A percentile compares a stretch with the other conserved stretches of the same genome.
These are phyloP conservation scores for Klebsormidium nitens DNA, from an alignment of 139 green algal species.

Conservation along the genomic window DNA sequence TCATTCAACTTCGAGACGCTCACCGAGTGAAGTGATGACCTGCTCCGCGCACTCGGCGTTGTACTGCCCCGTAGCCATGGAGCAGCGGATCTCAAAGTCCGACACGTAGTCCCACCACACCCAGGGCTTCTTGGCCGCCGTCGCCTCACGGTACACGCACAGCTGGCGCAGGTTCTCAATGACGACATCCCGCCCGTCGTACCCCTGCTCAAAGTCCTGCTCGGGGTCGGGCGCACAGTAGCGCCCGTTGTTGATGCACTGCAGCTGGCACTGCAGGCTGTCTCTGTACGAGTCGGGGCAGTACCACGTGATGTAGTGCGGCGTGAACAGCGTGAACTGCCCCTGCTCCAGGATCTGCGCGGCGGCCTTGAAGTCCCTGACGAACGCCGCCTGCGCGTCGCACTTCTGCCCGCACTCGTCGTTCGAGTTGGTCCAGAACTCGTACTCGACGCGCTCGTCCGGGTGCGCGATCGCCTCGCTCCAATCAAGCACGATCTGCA, in stretches of 20 bases:
- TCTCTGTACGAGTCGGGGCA: slow-evolving; percentile 54
- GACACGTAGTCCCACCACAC: slow-evolving; percentile 87
- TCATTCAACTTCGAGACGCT: too few relatives aligned
- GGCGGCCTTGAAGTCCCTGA: slow-evolving; percentile 58
- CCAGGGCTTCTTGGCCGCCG: slow-evolving; percentile 46
- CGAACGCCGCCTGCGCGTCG: slow-evolving; percentile 69
- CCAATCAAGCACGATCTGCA: slow-evolving; percentile 73
- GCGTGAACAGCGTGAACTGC: slow-evolving; percentile 70
- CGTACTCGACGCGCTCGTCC: slow-evolving; percentile 66
- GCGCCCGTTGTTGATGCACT: slow-evolving; percentile 71
- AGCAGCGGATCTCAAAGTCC: slow-evolving; percentile 62
- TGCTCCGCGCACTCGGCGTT: slow-evolving; percentile 63
- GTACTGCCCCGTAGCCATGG: slow-evolving; percentile 58
- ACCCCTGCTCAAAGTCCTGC: slow-evolving; percentile 44
- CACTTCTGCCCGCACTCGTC: slow-evolving; percentile 73
- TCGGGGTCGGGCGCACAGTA: slow-evolving; percentile 79
- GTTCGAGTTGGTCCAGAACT: slow-evolving; percentile 91
- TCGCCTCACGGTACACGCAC: slow-evolving; percentile 71
- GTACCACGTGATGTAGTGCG: slow-evolving; percentile 85
- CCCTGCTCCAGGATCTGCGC: slow-evolving; percentile 54
- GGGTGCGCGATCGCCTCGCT: slow-evolving; percentile 62
- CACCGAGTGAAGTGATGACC: slow-evolving; percentile 46
- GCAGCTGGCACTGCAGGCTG: slow-evolving; percentile 56
- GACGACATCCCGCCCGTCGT: slow-evolving; percentile 55
- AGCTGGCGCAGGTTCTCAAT: slow-evolving; percentile 82